phyloP scores from a whole-genome alignment of 2,329 filamentous ascomycete species.

The Zymoseptoria ardabiliae region DNA sequence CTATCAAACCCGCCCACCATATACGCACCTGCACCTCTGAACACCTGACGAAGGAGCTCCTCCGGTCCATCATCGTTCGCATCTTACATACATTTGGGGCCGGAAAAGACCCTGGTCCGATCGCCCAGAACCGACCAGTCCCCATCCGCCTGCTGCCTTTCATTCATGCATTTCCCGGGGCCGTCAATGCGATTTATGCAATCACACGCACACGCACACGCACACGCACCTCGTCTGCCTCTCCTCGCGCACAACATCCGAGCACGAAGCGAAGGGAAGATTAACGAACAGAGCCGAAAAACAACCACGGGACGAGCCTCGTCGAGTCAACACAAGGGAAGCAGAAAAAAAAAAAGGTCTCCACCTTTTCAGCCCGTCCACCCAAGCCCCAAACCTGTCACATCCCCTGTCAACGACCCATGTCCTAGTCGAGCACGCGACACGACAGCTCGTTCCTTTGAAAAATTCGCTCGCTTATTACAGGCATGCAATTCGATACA shows the following conservation, averaged over 20 bases:
- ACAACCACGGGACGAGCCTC: not conserved
- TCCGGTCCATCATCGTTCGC: not conserved
- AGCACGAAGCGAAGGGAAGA: not conserved
- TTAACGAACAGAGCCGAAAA: not conserved
- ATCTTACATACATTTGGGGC: not conserved
- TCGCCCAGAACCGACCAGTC: not conserved
- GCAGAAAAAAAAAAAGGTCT: no score
- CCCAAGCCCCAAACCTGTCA: constrained; percentile 20
- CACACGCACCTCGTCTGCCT: not conserved
- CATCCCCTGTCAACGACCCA: constrained; percentile 12
- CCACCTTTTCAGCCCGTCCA: not conserved
- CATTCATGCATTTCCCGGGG: not conserved
- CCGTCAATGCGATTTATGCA: not conserved
- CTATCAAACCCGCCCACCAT: not conserved
- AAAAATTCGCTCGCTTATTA: not conserved
- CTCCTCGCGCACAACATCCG: not conserved
- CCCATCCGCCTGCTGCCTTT: not conserved
- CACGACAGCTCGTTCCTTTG: not conserved
- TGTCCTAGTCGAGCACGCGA: not conserved
- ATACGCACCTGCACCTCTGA: not conserved
- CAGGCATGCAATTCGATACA: not conserved
- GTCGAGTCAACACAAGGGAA: not conserved
- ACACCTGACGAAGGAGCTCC: not conserved
- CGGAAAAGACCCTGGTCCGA: not conserved
- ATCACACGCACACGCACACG: not conserved